A percentile compares a stretch with the other conserved stretches of the same genome.
These are phyloP conservation scores for Jasminum sambac DNA, from an alignment of 257 asterid species.

Conservation along the genomic window DNA sequence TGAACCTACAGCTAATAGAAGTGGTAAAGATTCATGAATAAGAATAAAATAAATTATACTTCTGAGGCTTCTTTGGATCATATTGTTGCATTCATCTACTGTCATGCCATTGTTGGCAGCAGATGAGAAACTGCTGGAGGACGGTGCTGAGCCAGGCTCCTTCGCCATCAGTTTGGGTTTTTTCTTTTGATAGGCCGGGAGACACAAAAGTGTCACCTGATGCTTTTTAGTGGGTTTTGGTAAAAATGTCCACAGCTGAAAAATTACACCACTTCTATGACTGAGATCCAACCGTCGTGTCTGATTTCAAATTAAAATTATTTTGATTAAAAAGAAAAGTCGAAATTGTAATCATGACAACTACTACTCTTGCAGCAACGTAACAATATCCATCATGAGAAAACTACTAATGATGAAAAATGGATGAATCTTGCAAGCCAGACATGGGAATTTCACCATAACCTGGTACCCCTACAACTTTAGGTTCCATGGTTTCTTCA, in stretches of 20 bases:
- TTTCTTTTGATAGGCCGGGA: background rate
- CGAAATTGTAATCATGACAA: too few species aligned
- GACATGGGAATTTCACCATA: too few species aligned
- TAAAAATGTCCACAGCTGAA: background rate
- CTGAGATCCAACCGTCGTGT: too few species aligned
- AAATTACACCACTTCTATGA: too few species aligned
- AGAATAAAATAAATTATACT: constrained; percentile 30
- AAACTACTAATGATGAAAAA: too few species aligned
- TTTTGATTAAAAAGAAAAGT: too few species aligned
- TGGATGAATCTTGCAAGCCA: too few species aligned
- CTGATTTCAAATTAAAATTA: too few species aligned
- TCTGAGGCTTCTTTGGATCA: constrained; percentile 67
- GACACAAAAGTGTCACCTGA: background rate
- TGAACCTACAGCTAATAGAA: constrained; percentile 20
- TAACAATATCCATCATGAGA: too few species aligned
- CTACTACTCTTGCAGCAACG: too few species aligned
- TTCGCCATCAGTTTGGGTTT: background rate
- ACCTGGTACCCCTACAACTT: too few species aligned
- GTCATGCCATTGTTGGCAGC: constrained; percentile 40
- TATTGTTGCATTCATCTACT: constrained; percentile 53
- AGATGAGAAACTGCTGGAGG: constrained; percentile 1
- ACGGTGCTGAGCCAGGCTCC: background rate
- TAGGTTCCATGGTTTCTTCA: too few species aligned
- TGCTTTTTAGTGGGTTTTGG: background rate
- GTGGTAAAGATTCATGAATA: background rate